Base-by-base conservation (phyloP, 257 asterid species). In the Phtheirospermum japonicum region DNA sequence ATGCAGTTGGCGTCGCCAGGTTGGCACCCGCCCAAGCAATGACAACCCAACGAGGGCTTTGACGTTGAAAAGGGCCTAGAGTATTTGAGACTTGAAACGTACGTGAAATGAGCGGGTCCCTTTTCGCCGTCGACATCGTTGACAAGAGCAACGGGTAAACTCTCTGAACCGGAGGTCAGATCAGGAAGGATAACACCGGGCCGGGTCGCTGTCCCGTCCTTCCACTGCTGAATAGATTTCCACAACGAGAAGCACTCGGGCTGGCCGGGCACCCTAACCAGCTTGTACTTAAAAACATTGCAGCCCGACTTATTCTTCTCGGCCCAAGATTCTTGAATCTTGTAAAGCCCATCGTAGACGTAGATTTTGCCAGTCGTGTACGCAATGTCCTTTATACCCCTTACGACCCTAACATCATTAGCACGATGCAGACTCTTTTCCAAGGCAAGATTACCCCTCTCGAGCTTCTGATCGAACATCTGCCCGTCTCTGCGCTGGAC, bases 381-480 rank as follows among this genome's bases (percentile, higher is more conserved):
- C n/a, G 20, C 26, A 4, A 16, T 5, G 45, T 82, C 89, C 68
- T 79, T 77, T 61, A 82, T 37, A 30, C 89, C 89, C 78, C 89
- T 77, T 37, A 77, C 7, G 33, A 82, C 89, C 63, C 85, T 72
- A 16, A 82, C 83, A 8, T 79, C 89, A 58, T 82, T 82, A 7
- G 71, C 78, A 43, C 82, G 85, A 57, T 82, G 83, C 50, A 77
- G 54, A 60, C 85, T 79, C 74, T 82, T 82, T 54, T 82, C 85
- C 9, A 82, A 67, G 63, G 89, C 89, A 68, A 82, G 85, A 63
- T 82, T 82, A 32, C 97, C 99, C 70, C 97, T 85, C 71, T 86
- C 83, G 5, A 92, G 99, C 80, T 92, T 92, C 81, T 92, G 99
- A 71, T 92, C 99, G 36, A 85, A 89, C 97, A 85, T 81, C 69